Conservation (phyloP, 2,329 filamentous ascomycete genomes). For the Alternaria novae-zelandiae region DNA sequence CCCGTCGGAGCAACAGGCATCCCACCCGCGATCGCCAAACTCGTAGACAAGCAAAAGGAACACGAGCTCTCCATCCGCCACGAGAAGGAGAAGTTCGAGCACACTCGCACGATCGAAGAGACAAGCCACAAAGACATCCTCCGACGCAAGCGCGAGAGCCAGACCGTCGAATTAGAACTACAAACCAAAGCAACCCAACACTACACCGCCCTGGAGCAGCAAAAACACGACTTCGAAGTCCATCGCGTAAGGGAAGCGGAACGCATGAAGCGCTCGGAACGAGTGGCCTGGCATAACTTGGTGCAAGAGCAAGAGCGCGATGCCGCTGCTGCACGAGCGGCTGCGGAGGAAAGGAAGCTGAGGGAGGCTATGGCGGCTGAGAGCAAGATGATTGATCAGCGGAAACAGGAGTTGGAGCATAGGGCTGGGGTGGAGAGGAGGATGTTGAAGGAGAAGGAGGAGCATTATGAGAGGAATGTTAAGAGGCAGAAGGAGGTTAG, state of each 20-base stretch:
- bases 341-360: slow-evolving; percentile 32
- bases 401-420: slow-evolving; percentile 38
- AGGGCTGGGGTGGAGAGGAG: slow-evolving; percentile 31
- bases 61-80: slow-evolving; percentile 37
- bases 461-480: slow-evolving; percentile 42
- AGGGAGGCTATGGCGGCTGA: slow-evolving; percentile 24
- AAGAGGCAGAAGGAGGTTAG: slow-evolving; percentile 39
- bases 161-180: slow-evolving; percentile 32
- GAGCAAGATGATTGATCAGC: slow-evolving; percentile 27
- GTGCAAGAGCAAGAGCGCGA: slow-evolving; percentile 40
- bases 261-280: slow-evolving; percentile 39
- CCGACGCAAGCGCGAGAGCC: slow-evolving; percentile 34
- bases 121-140: slow-evolving; percentile 35
- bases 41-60: slow-evolving; percentile 42
- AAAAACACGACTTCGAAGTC: slow-evolving; percentile 42
- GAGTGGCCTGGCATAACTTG: slow-evolving; percentile 37
- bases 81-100: slow-evolving; percentile 36
- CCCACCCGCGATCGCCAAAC: slow-evolving; percentile 31
- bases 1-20: slow-evolving; percentile 46
- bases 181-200: slow-evolving; percentile 27
- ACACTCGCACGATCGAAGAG: slow-evolving; percentile 37
- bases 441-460: slow-evolving; percentile 42
- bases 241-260: slow-evolving; percentile 40
- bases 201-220: slow-evolving; percentile 31
- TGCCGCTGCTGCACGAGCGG: slow-evolving; percentile 22